These are phyloP conservation scores for Triticum aestivum DNA, from an alignment of 176 grass and related monocot genomes.

Conservation along the genomic window DNA sequence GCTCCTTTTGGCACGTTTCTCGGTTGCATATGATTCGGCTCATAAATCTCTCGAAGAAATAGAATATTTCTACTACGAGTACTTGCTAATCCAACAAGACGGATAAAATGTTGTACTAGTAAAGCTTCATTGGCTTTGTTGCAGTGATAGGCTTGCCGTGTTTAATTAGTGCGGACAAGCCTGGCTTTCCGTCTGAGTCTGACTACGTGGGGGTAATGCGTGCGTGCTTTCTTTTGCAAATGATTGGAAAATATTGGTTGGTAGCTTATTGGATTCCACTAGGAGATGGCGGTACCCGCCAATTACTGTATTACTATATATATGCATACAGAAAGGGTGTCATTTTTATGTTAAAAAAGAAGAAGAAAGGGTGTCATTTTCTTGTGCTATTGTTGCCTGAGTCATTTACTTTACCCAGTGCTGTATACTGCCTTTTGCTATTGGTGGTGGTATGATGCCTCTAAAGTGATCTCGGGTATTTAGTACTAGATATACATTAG, in stretches of 20 bases:
- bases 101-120: constrained; percentile 12
- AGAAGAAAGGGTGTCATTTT: constrained; percentile 24
- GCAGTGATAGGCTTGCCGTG: constrained; percentile 4
- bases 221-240: constrained; percentile 22
- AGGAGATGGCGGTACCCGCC: constrained; percentile 1
- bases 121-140: constrained; percentile 11
- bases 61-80: constrained; percentile 3
- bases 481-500: constrained; percentile 18
- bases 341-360: too few relatives aligned
- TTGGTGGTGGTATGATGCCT: constrained; percentile 29
- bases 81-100: not conserved
- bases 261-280: constrained; percentile 56
- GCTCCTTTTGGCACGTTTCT: constrained; percentile 24
- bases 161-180: not conserved
- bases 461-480: constrained; percentile 27
- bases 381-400: constrained; percentile 37
- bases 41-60: not conserved
- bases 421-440: not conserved
- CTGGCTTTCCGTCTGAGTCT: not conserved
- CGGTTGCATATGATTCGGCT: constrained; percentile 4
- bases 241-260: constrained; percentile 36
- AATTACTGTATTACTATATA: not conserved
- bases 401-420: constrained; percentile 36
- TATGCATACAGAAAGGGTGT: constrained; percentile 1
- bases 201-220: constrained; percentile 16